Evolutionary conservation across 768 basidiomycete genomes (phyloP).

Genomic region (Amanita pseudoporphyria): DNA sequence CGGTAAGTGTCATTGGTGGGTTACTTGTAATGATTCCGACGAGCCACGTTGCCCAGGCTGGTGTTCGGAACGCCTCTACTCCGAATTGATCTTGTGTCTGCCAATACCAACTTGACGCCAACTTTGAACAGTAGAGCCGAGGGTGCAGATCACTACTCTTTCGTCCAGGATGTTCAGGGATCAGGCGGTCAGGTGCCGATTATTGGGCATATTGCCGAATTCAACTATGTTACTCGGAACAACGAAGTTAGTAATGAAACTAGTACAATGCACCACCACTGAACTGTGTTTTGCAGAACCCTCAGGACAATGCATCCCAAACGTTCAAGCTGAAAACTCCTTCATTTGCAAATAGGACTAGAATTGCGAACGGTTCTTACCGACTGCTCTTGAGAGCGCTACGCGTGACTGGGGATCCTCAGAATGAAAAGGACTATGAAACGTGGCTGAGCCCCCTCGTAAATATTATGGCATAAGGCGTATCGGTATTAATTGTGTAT

Average conservation of each 20-base stretch:
- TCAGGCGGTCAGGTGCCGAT: constrained; percentile 13
- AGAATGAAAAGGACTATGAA: constrained; percentile 34
- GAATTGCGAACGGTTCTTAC: constrained; percentile 32
- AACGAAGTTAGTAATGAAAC: constrained; percentile 24
- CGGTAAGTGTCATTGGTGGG: constrained; percentile 17
- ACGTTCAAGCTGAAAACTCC: constrained; percentile 20
- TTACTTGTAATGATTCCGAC: background rate
- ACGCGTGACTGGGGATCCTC: constrained; percentile 32
- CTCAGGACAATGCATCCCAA: constrained; percentile 26
- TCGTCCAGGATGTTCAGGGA: background rate
- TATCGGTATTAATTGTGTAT: too few relatives aligned
- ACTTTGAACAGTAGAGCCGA: constrained; percentile 17
- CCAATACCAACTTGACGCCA: constrained; percentile 20
- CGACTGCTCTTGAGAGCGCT: constrained; percentile 30
- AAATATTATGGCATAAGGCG: constrained; percentile 20
- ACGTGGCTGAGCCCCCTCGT: constrained; percentile 40
- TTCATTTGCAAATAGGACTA: constrained; percentile 34
- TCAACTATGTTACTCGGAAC: constrained; percentile 39
- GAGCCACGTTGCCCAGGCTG: constrained; percentile 18
- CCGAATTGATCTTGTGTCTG: too few relatives aligned
- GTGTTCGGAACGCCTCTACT: too few relatives aligned
- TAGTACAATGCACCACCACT: background rate
- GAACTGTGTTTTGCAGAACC: constrained; percentile 30
- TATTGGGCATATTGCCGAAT: constrained; percentile 38
- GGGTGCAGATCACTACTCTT: background rate